These are phyloP conservation scores for Tricholoma furcatifolium DNA, from an alignment of 768 basidiomycete genomes.

Conservation along the genomic window DNA sequence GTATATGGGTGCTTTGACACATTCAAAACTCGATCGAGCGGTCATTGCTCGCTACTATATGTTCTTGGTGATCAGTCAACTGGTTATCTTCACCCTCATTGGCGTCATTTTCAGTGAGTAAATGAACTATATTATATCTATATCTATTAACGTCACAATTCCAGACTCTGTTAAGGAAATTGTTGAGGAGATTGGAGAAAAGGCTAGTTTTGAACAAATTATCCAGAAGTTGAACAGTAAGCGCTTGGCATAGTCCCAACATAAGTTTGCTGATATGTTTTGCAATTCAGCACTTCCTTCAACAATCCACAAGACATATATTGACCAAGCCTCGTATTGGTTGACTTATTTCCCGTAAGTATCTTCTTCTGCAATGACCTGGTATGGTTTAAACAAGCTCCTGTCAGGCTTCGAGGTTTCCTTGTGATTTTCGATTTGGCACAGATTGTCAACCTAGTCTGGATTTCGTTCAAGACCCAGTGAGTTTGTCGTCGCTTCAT, in stretches of 20 bases:
- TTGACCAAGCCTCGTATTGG: constrained; percentile 91
- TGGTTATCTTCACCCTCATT: constrained; percentile 92
- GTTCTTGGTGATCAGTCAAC: constrained; percentile 91
- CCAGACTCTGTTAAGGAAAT: constrained; percentile 44
- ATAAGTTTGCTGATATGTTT: background rate
- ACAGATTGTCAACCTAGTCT: constrained; percentile 88
- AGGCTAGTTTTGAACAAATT: constrained; percentile 46
- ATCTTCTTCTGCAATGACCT: background rate
- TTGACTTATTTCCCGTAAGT: constrained; percentile 92
- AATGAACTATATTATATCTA: background rate
- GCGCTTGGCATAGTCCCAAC: constrained; percentile 15
- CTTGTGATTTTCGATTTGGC: constrained; percentile 93
- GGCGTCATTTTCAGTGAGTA: constrained; percentile 89
- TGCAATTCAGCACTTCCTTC: constrained; percentile 54
- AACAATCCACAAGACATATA: constrained; percentile 83
- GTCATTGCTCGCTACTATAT: constrained; percentile 92
- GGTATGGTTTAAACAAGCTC: background rate
- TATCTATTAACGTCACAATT: background rate
- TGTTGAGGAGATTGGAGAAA: constrained; percentile 40
- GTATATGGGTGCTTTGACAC: constrained; percentile 62
- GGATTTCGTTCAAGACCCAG: constrained; percentile 83
- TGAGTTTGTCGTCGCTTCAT: constrained; percentile 30
- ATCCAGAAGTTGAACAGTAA: constrained; percentile 44
- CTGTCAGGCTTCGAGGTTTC: constrained; percentile 84
- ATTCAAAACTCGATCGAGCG: constrained; percentile 82